A percentile compares a stretch with the other conserved stretches of the same genome.
Evolutionary conservation across 345 rosid genomes (phyloP).

Genomic region (Physaria fendleri): DNA sequence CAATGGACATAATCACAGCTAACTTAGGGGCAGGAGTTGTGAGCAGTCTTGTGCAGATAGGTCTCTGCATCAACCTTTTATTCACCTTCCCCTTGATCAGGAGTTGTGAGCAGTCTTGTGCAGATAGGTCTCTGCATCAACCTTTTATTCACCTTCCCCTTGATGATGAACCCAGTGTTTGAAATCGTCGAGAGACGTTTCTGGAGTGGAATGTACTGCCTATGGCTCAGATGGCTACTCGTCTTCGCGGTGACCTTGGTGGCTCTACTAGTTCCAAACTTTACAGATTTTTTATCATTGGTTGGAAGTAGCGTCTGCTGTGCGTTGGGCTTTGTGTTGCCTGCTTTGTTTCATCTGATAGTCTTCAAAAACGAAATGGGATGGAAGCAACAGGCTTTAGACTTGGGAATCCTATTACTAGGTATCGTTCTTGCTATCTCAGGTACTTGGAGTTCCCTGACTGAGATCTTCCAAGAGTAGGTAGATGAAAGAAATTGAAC

Average conservation of each 20-base stretch:
- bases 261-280: constrained; percentile 72
- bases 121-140: constrained; percentile 69
- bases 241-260: constrained; percentile 56
- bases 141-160: constrained; percentile 78
- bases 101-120: constrained; percentile 47
- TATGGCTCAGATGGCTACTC: constrained; percentile 73
- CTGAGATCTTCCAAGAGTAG: constrained; percentile 40
- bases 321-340: constrained; percentile 69
- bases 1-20: constrained; percentile 69
- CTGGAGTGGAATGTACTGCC: constrained; percentile 48
- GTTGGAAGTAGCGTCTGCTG: constrained; percentile 87
- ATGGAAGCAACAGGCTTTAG: constrained; percentile 43
- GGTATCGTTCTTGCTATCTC: constrained; percentile 55
- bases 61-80: constrained; percentile 70
- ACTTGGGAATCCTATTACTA: constrained; percentile 38
- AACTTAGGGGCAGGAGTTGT: constrained; percentile 57
- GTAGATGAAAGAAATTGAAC: constrained; percentile 1
- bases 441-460: constrained; percentile 64
- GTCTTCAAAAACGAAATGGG: constrained; percentile 66
- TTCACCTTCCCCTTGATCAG: constrained; percentile 84
- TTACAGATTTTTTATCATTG: constrained; percentile 73
- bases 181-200: constrained; percentile 73
- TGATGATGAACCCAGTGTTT: constrained; percentile 89
- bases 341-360: constrained; percentile 59
- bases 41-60: constrained; percentile 54